Base-by-base conservation (phyloP, 2,329 filamentous ascomycete species). In the Alternaria conjuncta region DNA sequence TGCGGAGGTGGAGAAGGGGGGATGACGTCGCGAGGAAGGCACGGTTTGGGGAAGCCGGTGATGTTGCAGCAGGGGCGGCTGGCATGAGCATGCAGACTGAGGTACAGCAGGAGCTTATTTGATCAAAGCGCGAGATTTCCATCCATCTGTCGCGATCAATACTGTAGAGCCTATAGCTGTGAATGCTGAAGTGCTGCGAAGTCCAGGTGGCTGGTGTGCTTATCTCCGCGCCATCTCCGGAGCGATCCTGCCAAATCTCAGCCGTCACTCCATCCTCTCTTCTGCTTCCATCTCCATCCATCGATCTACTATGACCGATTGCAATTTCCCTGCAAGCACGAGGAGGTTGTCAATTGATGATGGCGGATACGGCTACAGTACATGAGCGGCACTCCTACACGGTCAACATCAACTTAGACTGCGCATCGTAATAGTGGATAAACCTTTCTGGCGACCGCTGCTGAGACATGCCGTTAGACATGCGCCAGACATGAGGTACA, bases 1-100 rank as follows among this genome's bases (percentile, higher is more conserved):
- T 51, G 49, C 49, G 49, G 49, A 51, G 49, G 49, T 51, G 49
- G 28, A 23, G 18, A 51, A 51, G 20, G 18, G 47, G 13, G 49
- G 49, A 51, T 51, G 49, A 51, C 49, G 49, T 51, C 49, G 49
- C 36, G 36, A 41, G 36, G 36, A 28, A n/a, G 30, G 49, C n/a
- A 23, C 49, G 28, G 1, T 51, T 51, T 36, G 18, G 20, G 49
- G 20, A 51, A 51, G 28, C 28, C 49, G 49, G 32, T 36, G 28
- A 51, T 20, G 28, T 11, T 36, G 21, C 49, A 32, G 8, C 8
- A 21, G 5, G 18, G 15, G 36, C 36, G 36, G 36, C 36, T 41
- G 32, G 7, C 0, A 36, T n/a, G 4, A 36, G 15, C 32, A 15
- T 36, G 30, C 0, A 8, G 3, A 15, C 2, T 4, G 13, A 1